phyloP scores from a whole-genome alignment of 345 rosid genomes.

The Camelina hispida region DNA sequence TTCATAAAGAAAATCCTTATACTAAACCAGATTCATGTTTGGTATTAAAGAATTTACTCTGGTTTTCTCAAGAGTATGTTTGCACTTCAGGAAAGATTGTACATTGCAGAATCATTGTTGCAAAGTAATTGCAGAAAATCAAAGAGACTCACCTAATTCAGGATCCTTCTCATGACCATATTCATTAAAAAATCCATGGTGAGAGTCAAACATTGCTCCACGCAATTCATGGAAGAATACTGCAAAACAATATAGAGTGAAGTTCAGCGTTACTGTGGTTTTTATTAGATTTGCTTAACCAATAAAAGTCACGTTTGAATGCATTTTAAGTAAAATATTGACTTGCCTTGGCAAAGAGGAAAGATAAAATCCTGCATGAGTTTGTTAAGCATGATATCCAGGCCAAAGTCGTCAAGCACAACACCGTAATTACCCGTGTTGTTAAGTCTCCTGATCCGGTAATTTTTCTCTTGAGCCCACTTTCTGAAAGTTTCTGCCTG shows the following conservation, averaged over 20 bases:
- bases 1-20: too few relatives aligned
- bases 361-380: constrained; percentile 64
- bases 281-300: background rate
- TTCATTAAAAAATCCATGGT: constrained; percentile 82
- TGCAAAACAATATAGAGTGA: constrained; percentile 45
- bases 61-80: background rate
- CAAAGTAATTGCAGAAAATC: background rate
- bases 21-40: background rate
- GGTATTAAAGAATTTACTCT: background rate
- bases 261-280: constrained; percentile 7
- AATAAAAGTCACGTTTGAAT: background rate
- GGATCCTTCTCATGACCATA: constrained; percentile 69
- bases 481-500: constrained; percentile 76
- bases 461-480: constrained; percentile 62
- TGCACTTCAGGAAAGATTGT: background rate
- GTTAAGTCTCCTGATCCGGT: constrained; percentile 70
- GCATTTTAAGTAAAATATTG: background rate
- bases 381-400: constrained; percentile 65
- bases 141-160: constrained; percentile 63
- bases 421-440: constrained; percentile 67
- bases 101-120: background rate
- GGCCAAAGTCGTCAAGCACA: constrained; percentile 84
- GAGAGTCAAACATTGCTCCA: constrained; percentile 74
- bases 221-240: constrained; percentile 82
- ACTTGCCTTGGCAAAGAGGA: constrained; percentile 64